Base-by-base conservation (phyloP, 2,329 filamentous ascomycete species). In the Beauveria sp. region DNA sequence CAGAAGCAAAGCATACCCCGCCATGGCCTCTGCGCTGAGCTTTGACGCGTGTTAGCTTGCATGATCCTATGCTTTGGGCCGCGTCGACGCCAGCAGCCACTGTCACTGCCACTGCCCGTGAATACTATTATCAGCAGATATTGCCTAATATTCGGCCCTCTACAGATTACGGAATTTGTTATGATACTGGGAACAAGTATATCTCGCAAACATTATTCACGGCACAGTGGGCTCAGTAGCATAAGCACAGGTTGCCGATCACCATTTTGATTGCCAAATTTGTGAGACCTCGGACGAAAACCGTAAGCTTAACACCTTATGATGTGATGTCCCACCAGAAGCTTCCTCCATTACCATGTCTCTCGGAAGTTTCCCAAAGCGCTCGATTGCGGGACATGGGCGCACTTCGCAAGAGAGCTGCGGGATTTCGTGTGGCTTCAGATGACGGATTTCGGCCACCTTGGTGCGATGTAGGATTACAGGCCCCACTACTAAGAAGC, bases 401-500 rank as follows among this genome's bases (percentile, higher is more conserved):
- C 38, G 38, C 52, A 24, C 22, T 55, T 55, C 22, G 52, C 52
- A 43, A 45, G 16, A 26, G 3, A 43, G 40, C 34, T 26, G 43
- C 54, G 28, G 54, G 54, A 57, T 47, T 57, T 49, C 28, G 53
- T 18, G 16, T 30, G 28, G 34, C 5, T 54, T 42, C 22, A 26
- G 38, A 40, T 12, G 28, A 57, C 54, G 54, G 43, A 34, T 57
- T 49, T 57, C 54, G 54, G 43, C n/a, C 54, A 47, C 43, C n/a
- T 38, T 57, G 26, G 16, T 34, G 45, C 9, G 9, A 52, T 24
- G 52, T 24, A 43, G 24, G 16, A 45, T 28, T 7, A 43, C 16
- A 30, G 16, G 42, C 43, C 26, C 54, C 54, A 38, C 42, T 12
- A 18, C 8, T 7, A 34, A 5, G 26, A 24, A 57, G 20, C 22